A percentile compares a stretch with the other conserved stretches of the same genome.
Evolutionary conservation across 2,329 filamentous ascomycete species (phyloP).

Genomic region (Fusarium nanum): DNA sequence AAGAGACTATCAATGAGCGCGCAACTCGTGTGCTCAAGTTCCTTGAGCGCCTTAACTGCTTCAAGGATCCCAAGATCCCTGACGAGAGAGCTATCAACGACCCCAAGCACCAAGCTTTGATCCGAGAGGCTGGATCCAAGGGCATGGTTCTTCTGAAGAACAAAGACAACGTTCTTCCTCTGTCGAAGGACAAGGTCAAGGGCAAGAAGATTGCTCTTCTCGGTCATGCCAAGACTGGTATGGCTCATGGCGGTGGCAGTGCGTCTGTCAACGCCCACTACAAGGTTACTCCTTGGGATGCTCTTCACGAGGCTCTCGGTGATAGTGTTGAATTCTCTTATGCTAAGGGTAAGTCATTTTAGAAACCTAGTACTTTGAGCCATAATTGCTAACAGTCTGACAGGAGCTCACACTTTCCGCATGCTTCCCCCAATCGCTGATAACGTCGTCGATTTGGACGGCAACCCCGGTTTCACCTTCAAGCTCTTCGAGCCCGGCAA

Average conservation of each 20-base stretch:
- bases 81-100: constrained; percentile 47
- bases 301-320: constrained; percentile 45
- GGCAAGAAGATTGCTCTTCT: constrained; percentile 51
- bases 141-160: constrained; percentile 74
- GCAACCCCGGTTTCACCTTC: constrained; percentile 49
- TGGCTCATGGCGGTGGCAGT: constrained; percentile 55
- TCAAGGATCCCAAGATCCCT: constrained; percentile 47
- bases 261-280: constrained; percentile 53
- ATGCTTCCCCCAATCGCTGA: constrained; percentile 43
- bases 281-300: constrained; percentile 51
- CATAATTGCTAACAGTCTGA: constrained; percentile 1
- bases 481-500: constrained; percentile 47
- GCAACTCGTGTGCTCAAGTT: constrained; percentile 48
- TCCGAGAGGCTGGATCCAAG: constrained; percentile 55
- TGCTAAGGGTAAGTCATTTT: constrained; percentile 42
- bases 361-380: rapidly evolving
- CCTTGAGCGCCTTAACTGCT: constrained; percentile 46
- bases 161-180: constrained; percentile 66
- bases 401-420: constrained; percentile 47
- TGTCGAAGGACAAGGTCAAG: constrained; percentile 55
- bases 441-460: constrained; percentile 48
- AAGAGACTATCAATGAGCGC: constrained; percentile 47
- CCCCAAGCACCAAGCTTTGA: constrained; percentile 49
- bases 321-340: constrained; percentile 47
- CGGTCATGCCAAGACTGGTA: constrained; percentile 50